Base-by-base conservation (phyloP, 768 basidiomycete species). In the Macrolepiota dolichaula region DNA sequence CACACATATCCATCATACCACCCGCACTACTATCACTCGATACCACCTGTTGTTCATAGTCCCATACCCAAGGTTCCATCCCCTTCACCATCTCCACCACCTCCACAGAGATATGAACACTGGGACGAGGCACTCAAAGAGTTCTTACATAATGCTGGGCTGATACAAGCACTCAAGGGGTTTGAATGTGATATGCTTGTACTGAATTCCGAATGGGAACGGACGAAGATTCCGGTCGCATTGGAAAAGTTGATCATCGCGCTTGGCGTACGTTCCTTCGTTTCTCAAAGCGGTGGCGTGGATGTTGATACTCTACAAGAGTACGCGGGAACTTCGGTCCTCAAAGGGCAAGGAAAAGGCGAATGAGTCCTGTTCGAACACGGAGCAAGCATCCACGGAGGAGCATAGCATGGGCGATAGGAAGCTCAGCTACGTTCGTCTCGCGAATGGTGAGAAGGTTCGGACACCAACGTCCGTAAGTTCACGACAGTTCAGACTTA, bases 181-280 rank as follows among this genome's bases (percentile, higher is more conserved):
- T 84, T 92, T 51, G 85, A 89, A 64, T 72, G 78, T n/a, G 90
- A 92, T 66, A 81, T 91, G 74, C 68, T 91, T 4, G 79, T 89
- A n/a, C 71, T 91, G 74, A 91, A 85, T 62, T 68, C 78, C 0
- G 81, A 83, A 1, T 89, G 85, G 81, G 90, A 91, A 71, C 76
- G 76, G 38, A 74, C 77, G 60, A 77, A 73, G n/a, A 75, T 90
- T 6, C 83, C 85, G 10, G 73, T 68, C 0, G 88, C 88, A 3
- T 70, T 92, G 35, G 72, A 73, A 3, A 78, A 81, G 27, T 70
- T 91, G 27, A 71, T 80, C 37, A 73, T 77, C 40, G 78, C 79
- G 61, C 73, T 51, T 42, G 17, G 49, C 57, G 58, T 29, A 42
- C 11, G 38, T 47, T 46, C 19, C 49, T 51, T 2, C 36, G 36